phyloP scores from a whole-genome alignment of 352 stramenopile species.

The Phytophthora quininea region DNA sequence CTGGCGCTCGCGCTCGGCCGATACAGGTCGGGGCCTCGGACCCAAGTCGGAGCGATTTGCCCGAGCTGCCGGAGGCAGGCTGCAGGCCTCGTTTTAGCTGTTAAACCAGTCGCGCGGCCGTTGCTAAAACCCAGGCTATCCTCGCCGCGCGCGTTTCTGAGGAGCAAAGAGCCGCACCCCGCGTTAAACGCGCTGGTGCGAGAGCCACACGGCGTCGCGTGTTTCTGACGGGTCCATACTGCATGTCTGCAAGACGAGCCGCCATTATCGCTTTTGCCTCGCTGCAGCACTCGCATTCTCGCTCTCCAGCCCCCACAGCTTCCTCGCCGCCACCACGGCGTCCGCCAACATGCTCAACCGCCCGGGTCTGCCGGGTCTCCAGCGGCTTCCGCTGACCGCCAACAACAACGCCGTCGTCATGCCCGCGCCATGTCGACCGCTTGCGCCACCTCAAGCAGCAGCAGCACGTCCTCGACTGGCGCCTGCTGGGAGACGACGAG shows the following conservation, averaged over 20 bases:
- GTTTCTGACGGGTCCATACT: background rate
- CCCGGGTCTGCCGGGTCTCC: conserved; percentile 59
- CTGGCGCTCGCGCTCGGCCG: no score
- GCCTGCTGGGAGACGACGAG: conserved; percentile 40
- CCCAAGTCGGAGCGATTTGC: no score
- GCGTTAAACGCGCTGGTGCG: background rate
- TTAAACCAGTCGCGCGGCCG: background rate
- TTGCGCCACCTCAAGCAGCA: conserved; percentile 8
- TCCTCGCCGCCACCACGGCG: conserved; percentile 22
- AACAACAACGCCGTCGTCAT: conserved; percentile 20
- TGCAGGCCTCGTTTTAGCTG: background rate
- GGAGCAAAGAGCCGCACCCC: background rate
- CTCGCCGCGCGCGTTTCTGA: background rate
- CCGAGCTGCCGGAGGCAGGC: no score
- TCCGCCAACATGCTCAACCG: conserved; percentile 62
- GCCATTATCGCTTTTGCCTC: conserved; percentile 20
- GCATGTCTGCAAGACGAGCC: background rate
- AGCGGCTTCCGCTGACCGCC: conserved; percentile 53
- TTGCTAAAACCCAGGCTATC: background rate
- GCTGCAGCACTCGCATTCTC: conserved; percentile 8
- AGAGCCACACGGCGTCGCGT: background rate
- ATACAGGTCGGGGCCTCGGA: no score
- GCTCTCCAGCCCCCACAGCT: conserved; percentile 12
- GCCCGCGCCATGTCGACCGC: conserved; percentile 14
- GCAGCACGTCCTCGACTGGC: conserved; percentile 39